Evolutionary conservation across 176 grass and related monocot genomes (phyloP), one percentile per base, ranked within the genome.

Genomic region (Eremochloa ophiuroides): DNA sequence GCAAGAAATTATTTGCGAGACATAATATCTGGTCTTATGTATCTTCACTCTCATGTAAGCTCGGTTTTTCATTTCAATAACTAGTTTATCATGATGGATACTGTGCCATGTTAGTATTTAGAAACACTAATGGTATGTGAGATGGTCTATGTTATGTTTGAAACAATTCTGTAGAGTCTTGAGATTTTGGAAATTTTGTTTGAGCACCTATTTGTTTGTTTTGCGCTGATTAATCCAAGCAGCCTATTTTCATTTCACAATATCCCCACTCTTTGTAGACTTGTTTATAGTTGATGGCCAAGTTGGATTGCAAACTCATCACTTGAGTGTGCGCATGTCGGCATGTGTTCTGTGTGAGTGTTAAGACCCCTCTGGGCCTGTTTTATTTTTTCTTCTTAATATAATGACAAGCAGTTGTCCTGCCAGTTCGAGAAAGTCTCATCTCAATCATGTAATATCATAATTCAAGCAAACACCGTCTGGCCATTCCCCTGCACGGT

Each of bases 41-140:
- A 95, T 79, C 95, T 98, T 48, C 95, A 98, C 66, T 84, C 90
- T 82, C 90, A 98, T 91, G 92, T 64, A 33, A 64, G 62, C 29
- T 18, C 28, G 33, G 6, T 63, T 63, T 64, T 64, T 0, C 0
- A 8, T 34, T 63, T 30, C 16, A 30, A 64, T 64, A 64, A 64
- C 62, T 34, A 58, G n/a, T 16, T 64, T 64, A 1, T 64, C 62
- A 64, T 34, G 62, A 17, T 64, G 28, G 18, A 64, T 64, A 33
- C 62, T 64, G 34, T 35, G 34, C 34, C 59, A 29, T 2, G 14
- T 17, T 20, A 69, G 8, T 31, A 37, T 15, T 71, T 38, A 25
- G 65, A 69, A 62, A 63, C 11, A 70, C 22, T 0, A 10, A 70
- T 44, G 4, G 3, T 34, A 26, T 55, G 68, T 35, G 33, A 37